Conservation (phyloP, 2,329 filamentous ascomycete species). For the Alternaria hordeiaustralica region DNA sequence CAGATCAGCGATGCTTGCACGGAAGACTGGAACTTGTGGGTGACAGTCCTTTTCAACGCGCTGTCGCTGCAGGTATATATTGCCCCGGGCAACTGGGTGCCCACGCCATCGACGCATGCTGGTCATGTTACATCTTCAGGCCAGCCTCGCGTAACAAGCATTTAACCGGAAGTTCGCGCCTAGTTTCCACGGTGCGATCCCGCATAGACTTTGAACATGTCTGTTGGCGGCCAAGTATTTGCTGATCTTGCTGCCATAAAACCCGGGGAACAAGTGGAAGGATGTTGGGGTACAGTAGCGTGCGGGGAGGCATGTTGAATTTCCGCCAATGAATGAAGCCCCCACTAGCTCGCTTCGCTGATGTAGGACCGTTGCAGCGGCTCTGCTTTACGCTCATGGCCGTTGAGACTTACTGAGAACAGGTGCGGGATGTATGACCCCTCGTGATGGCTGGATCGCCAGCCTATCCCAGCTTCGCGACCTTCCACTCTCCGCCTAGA, state of each 20-base stretch:
- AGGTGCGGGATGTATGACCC: neutral
- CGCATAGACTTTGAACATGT: neutral
- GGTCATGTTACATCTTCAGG: slow-evolving; percentile 12
- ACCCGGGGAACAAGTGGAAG: slow-evolving; percentile 20
- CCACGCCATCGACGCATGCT: slow-evolving; percentile 12
- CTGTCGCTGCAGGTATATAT: slow-evolving; percentile 11
- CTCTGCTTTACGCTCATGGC: neutral
- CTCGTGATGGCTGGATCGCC: neutral
- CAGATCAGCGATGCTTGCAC: neutral
- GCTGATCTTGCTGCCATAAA: slow-evolving; percentile 16
- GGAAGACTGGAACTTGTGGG: neutral
- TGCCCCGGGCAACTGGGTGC: slow-evolving; percentile 9
- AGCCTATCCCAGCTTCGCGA: slow-evolving; percentile 35
- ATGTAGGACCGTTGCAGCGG: slow-evolving; percentile 1
- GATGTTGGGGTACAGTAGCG: slow-evolving; percentile 28
- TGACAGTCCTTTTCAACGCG: neutral
- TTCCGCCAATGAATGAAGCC: slow-evolving; percentile 31
- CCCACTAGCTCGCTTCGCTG: slow-evolving; percentile 1
- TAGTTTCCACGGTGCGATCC: slow-evolving; percentile 27
- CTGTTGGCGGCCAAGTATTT: slow-evolving; percentile 9
- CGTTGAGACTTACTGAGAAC: neutral
- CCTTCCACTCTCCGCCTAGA: slow-evolving; percentile 46
- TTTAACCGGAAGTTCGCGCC: slow-evolving; percentile 29
- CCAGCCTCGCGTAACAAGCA: slow-evolving; percentile 13
- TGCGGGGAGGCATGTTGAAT: slow-evolving; percentile 23